phyloP scores from a whole-genome alignment of 1,284 basidiomycete genomes.

The Ceratobasidium sp. region DNA sequence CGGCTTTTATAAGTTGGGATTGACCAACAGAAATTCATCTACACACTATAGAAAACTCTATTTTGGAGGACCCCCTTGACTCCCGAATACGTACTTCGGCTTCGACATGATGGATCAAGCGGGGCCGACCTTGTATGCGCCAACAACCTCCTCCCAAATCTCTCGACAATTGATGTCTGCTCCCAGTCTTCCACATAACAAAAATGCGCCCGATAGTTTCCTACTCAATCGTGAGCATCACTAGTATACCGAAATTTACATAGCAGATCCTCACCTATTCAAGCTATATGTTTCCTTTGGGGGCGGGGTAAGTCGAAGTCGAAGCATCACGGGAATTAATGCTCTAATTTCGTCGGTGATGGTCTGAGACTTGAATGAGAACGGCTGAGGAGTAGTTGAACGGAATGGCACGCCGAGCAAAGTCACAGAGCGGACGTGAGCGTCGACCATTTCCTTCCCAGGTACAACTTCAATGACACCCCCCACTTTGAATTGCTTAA shows the following conservation, averaged over 20 bases:
- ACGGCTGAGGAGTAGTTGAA: slow-evolving; percentile 61
- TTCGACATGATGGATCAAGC: no score
- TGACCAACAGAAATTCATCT: no score
- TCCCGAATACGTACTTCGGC: no score
- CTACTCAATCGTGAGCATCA: slow-evolving; percentile 51
- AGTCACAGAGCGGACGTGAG: slow-evolving; percentile 86
- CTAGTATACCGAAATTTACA: slow-evolving; percentile 6
- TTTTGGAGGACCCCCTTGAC: neutral
- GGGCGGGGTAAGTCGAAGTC: slow-evolving; percentile 88
- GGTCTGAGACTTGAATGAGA: slow-evolving; percentile 65
- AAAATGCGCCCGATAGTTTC: slow-evolving; percentile 92
- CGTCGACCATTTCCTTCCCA: slow-evolving; percentile 80
- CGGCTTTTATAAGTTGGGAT: neutral
- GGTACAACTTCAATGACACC: neutral
- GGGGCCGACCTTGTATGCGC: slow-evolving; percentile 29
- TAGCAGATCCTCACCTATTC: slow-evolving; percentile 70
- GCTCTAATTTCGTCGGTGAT: slow-evolving; percentile 78
- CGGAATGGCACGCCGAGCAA: slow-evolving; percentile 85
- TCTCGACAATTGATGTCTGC: slow-evolving; percentile 76
- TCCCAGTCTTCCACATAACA: slow-evolving; percentile 84
- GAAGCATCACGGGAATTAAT: slow-evolving; percentile 91
- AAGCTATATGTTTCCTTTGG: slow-evolving; percentile 94
- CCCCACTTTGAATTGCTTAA: neutral
- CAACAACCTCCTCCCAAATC: slow-evolving; percentile 70
- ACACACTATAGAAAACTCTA: neutral